Conservation (phyloP, 257 asterid species). For the Solanum habrochaites region DNA sequence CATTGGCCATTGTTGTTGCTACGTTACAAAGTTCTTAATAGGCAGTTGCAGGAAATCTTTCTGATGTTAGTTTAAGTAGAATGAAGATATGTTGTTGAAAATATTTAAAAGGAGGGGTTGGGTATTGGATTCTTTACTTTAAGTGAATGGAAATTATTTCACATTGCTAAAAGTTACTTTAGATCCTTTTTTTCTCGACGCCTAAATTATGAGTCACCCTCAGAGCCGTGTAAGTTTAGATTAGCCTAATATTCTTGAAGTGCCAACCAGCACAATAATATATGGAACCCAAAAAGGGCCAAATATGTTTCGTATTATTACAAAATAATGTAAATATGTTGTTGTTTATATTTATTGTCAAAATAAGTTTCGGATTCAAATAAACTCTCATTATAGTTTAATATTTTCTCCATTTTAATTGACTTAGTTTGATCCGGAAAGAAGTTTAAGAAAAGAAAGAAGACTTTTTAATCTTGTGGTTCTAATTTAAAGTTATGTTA, state of each 20-base stretch:
- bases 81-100: background rate
- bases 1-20: slow-evolving; percentile 37
- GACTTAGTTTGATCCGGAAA: no score
- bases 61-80: background rate
- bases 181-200: slow-evolving; percentile 19
- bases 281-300: no score
- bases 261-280: background rate
- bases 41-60: background rate
- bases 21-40: background rate
- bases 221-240: background rate
- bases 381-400: no score
- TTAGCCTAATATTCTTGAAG: background rate
- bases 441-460: no score
- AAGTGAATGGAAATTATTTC: slow-evolving; percentile 10
- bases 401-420: no score
- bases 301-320: no score
- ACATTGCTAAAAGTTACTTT: slow-evolving; percentile 51
- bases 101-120: slow-evolving; percentile 8
- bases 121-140: slow-evolving; percentile 40
- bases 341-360: no score
- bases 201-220: slow-evolving; percentile 4
- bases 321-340: no score
- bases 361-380: no score
- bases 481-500: no score
- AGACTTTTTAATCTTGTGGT: no score